Conservation (phyloP, 768 basidiomycete species). For the Lepiota venenata region DNA sequence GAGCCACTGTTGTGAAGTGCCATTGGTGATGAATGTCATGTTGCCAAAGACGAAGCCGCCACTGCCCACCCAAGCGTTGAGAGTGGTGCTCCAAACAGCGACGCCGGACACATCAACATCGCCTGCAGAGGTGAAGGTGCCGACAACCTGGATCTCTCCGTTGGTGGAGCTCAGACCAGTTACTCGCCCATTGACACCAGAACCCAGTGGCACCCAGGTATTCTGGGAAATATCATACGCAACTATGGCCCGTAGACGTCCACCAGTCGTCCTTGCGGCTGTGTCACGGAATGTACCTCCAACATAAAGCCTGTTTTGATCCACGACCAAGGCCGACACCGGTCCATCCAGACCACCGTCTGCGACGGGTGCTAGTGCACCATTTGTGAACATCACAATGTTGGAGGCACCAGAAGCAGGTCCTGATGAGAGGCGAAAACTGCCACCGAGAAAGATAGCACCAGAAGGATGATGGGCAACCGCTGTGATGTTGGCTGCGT, state of each 20-base stretch:
- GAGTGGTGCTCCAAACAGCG: conserved; percentile 67
- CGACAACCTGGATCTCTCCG: conserved; percentile 59
- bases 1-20: conserved; percentile 60
- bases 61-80: conserved; percentile 64
- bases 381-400: conserved; percentile 66
- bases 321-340: conserved; percentile 64
- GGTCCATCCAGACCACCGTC: conserved; percentile 76
- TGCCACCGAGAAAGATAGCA: conserved; percentile 70
- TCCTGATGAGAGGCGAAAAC: conserved; percentile 61
- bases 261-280: conserved; percentile 43
- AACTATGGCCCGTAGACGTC: conserved; percentile 57
- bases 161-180: conserved; percentile 48
- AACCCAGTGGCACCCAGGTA: conserved; percentile 65
- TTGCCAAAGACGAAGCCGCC: conserved; percentile 73
- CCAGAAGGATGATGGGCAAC: conserved; percentile 67
- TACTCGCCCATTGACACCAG: conserved; percentile 79
- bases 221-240: conserved; percentile 65
- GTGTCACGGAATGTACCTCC: conserved; percentile 89
- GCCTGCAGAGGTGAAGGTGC: conserved; percentile 64
- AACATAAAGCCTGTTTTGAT: conserved; percentile 67
- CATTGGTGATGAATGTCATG: conserved; percentile 68
- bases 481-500: conserved; percentile 43
- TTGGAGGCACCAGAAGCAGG: conserved; percentile 59
- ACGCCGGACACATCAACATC: conserved; percentile 48
- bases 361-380: conserved; percentile 48